Conservation (phyloP, 192 early-diverging fungal species). For the Glomus cerebriforme region DNA sequence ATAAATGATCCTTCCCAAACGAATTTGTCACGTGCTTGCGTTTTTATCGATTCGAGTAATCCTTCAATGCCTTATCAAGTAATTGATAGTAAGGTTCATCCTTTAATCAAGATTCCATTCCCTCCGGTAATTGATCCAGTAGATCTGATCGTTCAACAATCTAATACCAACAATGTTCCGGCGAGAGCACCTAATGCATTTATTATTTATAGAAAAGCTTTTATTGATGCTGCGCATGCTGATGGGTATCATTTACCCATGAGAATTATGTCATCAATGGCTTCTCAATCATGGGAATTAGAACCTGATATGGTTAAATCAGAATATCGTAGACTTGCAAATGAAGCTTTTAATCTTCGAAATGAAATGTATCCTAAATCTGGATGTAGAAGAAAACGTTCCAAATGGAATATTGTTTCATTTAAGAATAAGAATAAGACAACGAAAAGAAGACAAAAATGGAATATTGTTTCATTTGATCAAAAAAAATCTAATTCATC, state of each 20-base stretch:
- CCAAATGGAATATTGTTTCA: background rate
- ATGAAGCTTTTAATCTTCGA: constrained; percentile 5
- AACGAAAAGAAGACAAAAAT: background rate
- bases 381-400: background rate
- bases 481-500: background rate
- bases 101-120: background rate
- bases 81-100: background rate
- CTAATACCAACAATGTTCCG: background rate
- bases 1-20: background rate
- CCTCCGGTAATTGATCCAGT: constrained; percentile 3
- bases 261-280: constrained; percentile 18
- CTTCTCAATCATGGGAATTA: constrained; percentile 1
- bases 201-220: background rate
- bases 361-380: background rate
- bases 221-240: background rate
- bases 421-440: background rate
- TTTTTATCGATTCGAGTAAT: background rate
- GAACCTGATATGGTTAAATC: background rate
- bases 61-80: background rate
- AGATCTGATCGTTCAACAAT: background rate
- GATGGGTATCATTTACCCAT: constrained; percentile 14
- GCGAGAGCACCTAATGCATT: background rate
- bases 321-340: background rate
- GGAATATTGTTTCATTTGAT: background rate
- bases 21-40: background rate